Conservation (phyloP, 495 filamentous ascomycete species). For the Daldinia bambusicola region DNA sequence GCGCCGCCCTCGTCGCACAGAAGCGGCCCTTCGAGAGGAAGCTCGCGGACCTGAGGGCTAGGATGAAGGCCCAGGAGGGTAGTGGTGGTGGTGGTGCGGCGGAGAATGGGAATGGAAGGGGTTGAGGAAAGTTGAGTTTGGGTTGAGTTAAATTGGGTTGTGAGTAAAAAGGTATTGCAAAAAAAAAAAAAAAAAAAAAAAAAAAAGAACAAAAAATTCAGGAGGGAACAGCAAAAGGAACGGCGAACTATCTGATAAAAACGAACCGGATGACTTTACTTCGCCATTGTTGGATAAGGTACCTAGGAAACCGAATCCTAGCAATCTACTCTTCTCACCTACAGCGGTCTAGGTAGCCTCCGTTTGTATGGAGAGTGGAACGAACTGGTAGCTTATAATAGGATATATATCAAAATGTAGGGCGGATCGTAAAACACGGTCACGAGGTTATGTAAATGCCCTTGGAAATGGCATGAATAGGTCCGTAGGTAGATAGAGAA, state of each 20-base stretch:
- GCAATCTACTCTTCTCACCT: too few relatives aligned
- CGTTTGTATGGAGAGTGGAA: background rate
- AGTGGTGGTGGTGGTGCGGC: background rate
- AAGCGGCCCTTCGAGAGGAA: slow-evolving; percentile 52
- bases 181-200: too few relatives aligned
- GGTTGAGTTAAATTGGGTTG: too few relatives aligned
- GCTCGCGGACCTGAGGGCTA: slow-evolving; percentile 47
- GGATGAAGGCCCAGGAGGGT: slow-evolving; percentile 39
- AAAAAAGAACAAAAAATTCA: too few relatives aligned
- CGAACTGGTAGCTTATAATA: background rate
- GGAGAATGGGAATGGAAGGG: background rate
- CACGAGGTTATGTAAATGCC: background rate
- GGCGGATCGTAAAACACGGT: background rate
- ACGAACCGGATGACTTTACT: too few relatives aligned
- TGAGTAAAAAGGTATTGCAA: too few relatives aligned
- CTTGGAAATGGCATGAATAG: background rate
- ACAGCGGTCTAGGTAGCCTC: background rate
- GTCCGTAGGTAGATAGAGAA: background rate
- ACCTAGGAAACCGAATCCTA: too few relatives aligned
- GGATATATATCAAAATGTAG: background rate
- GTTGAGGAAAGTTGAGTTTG: too few relatives aligned
- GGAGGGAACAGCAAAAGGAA: too few relatives aligned
- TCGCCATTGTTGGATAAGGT: too few relatives aligned
- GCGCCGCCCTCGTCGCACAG: slow-evolving; percentile 47
- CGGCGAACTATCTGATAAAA: too few relatives aligned